Evolutionary conservation across 495 filamentous ascomycete genomes (phyloP).

Genomic region (Penicillium canescens): DNA sequence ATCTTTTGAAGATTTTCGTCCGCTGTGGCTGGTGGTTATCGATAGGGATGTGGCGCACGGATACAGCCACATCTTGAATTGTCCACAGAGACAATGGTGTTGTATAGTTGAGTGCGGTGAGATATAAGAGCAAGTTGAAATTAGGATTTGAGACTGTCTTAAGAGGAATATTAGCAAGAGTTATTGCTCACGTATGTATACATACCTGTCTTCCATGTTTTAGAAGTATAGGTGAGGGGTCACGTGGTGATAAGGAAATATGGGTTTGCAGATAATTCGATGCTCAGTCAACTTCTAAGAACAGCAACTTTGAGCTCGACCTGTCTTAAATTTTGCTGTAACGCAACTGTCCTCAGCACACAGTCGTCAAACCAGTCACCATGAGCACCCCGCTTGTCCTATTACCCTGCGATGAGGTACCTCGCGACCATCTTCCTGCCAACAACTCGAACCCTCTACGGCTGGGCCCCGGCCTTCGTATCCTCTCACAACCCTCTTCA

Average conservation of each 20-base stretch:
- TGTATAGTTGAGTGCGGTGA: too few species aligned
- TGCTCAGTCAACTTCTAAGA: background rate
- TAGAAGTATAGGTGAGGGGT: background rate
- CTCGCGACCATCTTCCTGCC: slow-evolving; percentile 57
- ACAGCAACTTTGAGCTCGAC: background rate
- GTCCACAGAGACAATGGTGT: too few species aligned
- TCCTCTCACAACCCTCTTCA: slow-evolving; percentile 37
- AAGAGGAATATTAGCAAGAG: too few species aligned
- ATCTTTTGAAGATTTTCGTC: slow-evolving; percentile 33
- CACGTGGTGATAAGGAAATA: slow-evolving; percentile 25
- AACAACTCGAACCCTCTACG: slow-evolving; percentile 68
- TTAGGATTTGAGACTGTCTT: too few species aligned
- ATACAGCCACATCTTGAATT: background rate
- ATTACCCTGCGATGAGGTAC: slow-evolving; percentile 79
- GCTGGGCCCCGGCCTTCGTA: slow-evolving; percentile 77
- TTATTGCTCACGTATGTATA: too few species aligned
- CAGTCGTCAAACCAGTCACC: background rate
- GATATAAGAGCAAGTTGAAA: too few species aligned
- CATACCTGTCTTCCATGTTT: background rate
- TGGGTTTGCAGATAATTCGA: slow-evolving; percentile 8
- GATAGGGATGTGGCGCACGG: slow-evolving; percentile 38
- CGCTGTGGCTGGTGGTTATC: slow-evolving; percentile 43
- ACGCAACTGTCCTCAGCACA: background rate
- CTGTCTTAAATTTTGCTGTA: background rate
- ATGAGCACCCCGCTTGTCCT: slow-evolving; percentile 55